phyloP scores from a whole-genome alignment of 192 early-diverging fungal species.

The Backusella circina region DNA sequence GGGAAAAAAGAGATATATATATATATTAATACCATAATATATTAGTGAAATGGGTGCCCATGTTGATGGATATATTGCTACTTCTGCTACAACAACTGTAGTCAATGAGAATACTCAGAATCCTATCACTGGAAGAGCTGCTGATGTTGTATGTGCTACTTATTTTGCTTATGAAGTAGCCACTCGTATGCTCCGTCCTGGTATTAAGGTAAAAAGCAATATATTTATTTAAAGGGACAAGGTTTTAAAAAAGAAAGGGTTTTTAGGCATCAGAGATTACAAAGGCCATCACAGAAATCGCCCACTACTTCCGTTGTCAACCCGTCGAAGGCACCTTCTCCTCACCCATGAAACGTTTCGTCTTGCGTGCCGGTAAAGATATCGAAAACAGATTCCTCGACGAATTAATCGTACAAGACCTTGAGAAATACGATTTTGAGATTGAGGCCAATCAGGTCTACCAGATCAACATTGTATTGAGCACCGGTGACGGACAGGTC shows the following conservation, averaged over 20 bases:
- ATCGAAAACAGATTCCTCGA: conserved; percentile 56
- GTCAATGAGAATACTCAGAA: conserved; percentile 58
- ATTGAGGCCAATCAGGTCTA: conserved; percentile 73
- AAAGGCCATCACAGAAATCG: conserved; percentile 55
- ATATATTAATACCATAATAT: neutral
- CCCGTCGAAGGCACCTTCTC: conserved; percentile 68
- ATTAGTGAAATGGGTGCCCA: conserved; percentile 81
- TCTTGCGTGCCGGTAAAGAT: conserved; percentile 61
- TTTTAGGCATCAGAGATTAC: conserved; percentile 47
- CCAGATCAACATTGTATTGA: conserved; percentile 66
- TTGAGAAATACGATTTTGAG: conserved; percentile 58
- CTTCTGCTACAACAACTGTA: conserved; percentile 79
- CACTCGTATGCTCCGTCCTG: conserved; percentile 75
- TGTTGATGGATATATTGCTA: conserved; percentile 87
- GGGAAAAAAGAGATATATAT: too few species aligned
- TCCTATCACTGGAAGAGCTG: conserved; percentile 46
- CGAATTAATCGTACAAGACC: conserved; percentile 37
- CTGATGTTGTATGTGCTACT: conserved; percentile 59
- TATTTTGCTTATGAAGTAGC: conserved; percentile 81
- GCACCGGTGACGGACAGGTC: conserved; percentile 57
- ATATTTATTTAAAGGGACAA: neutral
- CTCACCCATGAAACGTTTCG: conserved; percentile 71
- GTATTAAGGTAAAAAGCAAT: conserved; percentile 42
- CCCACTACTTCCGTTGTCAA: conserved; percentile 60
- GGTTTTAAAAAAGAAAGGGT: neutral